Evolutionary conservation across 805 yeast genomes (phyloP).

Genomic region (Starmera quercuum): DNA sequence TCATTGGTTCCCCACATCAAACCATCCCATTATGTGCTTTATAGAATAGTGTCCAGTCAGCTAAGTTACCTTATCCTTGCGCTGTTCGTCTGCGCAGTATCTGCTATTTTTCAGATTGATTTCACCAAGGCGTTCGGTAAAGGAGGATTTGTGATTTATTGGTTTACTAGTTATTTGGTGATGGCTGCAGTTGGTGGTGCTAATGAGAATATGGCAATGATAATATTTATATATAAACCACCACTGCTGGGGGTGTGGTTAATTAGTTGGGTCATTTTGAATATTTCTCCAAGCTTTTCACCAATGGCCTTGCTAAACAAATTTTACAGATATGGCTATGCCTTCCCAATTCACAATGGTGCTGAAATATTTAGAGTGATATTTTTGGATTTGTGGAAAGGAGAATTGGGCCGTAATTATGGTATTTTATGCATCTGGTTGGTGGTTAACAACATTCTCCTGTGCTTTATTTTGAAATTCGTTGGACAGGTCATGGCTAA

Average conservation of each 20-base stretch:
- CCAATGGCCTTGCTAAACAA: constrained; percentile 51
- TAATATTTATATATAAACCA: constrained; percentile 46
- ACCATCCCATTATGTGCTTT: constrained; percentile 38
- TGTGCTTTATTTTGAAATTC: constrained; percentile 37
- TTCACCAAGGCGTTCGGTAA: constrained; percentile 51
- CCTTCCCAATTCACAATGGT: constrained; percentile 62
- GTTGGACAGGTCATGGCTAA: constrained; percentile 31
- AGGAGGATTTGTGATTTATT: constrained; percentile 65
- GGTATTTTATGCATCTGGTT: constrained; percentile 59
- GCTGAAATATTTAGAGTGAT: constrained; percentile 54
- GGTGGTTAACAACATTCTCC: constrained; percentile 35
- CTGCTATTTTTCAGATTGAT: constrained; percentile 62
- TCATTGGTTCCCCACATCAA: constrained; percentile 38
- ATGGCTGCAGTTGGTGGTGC: constrained; percentile 75
- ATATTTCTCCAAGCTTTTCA: constrained; percentile 62
- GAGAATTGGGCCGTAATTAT: constrained; percentile 48
- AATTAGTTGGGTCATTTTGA: constrained; percentile 59
- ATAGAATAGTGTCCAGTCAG: constrained; percentile 43
- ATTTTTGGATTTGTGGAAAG: constrained; percentile 48
- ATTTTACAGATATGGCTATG: constrained; percentile 61
- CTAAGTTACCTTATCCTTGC: constrained; percentile 51
- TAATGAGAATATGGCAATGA: constrained; percentile 54
- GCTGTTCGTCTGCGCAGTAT: constrained; percentile 48
- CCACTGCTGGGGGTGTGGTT: constrained; percentile 68
- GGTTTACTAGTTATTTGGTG: constrained; percentile 62